Evolutionary conservation across 495 filamentous ascomycete species (phyloP), one percentile per base, ranked within the genome.

Genomic region (Penicillium bovifimosum): DNA sequence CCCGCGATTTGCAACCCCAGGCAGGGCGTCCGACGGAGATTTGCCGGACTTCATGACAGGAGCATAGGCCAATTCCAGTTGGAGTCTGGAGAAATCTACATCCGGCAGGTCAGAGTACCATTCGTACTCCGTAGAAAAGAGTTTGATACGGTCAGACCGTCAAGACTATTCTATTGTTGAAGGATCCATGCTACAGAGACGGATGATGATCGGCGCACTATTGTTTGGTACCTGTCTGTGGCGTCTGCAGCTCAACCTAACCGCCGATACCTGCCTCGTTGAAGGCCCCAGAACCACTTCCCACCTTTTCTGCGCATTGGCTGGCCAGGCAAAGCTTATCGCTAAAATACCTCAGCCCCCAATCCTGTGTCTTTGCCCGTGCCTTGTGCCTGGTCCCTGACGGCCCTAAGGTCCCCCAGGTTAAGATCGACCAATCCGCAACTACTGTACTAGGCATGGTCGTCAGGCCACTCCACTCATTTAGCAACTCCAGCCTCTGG

Each of bases 131-230:
- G 17, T 34, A 10, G 17, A 32, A 9, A 5, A 32, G 20, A 9
- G 24, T 27, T 13, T 50, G 53, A 60, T 54, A 51, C 46, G 34
- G 47, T 54, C 53, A 60, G 56, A 20, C 50, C 53, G 52, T 44
- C 33, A 13, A 47, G 50, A 43, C 53, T 54, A 32, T 50, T 38
- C 53, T 54, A 32, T 50, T 38, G 42, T 18, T 18, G 39, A 50
- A 13, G 29, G 16, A 20, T 33, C 11, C n/a, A 24, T 9, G 16
- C 29, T 54, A n/a, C n/a, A 51, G 53, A 59, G 31, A 53, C 46
- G 56, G 53, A 59, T 51, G 46, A 57, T 50, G 60, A 63, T 63
- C 60, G 47, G 52, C 60, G 16, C 29, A 9, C 38, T 56, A 45
- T 52, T 28, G 28, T 47, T 41, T 54, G 50, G 50, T 47, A 43